Evolutionary conservation across 2,329 filamentous ascomycete genomes (phyloP).

Genomic region (Kalaharituber pfeilii): DNA sequence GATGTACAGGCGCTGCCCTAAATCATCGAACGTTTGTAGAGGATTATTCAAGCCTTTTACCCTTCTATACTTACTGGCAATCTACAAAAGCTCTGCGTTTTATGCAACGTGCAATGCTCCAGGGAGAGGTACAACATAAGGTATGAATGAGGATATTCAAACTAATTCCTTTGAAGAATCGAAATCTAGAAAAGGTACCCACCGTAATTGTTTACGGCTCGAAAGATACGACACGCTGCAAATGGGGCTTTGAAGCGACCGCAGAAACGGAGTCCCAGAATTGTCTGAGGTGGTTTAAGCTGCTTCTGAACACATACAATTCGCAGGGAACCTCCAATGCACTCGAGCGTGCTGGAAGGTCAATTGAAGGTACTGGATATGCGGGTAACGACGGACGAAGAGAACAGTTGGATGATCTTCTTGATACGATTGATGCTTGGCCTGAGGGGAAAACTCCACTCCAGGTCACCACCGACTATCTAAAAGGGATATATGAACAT

Average conservation of each 20-base stretch:
- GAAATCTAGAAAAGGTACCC: slow-evolving; percentile 3
- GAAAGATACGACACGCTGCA: slow-evolving; percentile 22
- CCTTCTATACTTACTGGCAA: too few relatives aligned
- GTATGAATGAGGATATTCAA: too few relatives aligned
- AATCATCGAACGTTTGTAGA: too few relatives aligned
- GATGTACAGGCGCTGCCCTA: too few relatives aligned
- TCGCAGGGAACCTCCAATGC: background rate
- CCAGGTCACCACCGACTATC: slow-evolving; percentile 8
- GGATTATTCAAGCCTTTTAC: too few relatives aligned
- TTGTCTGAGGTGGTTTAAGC: slow-evolving; percentile 34
- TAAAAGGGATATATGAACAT: slow-evolving; percentile 6
- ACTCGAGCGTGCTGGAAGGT: background rate
- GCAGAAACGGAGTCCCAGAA: slow-evolving; percentile 24
- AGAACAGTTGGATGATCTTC: background rate
- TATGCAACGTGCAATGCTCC: too few relatives aligned
- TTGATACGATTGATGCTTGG: background rate
- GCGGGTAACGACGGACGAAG: background rate
- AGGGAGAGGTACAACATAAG: too few relatives aligned
- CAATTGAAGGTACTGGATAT: background rate
- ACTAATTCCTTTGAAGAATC: background rate
- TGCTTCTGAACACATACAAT: slow-evolving; percentile 27
- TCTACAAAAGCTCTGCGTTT: too few relatives aligned
- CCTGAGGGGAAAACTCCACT: slow-evolving; percentile 4
- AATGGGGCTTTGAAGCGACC: slow-evolving; percentile 38
- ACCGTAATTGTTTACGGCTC: slow-evolving; percentile 27